phyloP scores from a whole-genome alignment of 805 yeast genomes.

The Priceomyces fermenticarens region DNA sequence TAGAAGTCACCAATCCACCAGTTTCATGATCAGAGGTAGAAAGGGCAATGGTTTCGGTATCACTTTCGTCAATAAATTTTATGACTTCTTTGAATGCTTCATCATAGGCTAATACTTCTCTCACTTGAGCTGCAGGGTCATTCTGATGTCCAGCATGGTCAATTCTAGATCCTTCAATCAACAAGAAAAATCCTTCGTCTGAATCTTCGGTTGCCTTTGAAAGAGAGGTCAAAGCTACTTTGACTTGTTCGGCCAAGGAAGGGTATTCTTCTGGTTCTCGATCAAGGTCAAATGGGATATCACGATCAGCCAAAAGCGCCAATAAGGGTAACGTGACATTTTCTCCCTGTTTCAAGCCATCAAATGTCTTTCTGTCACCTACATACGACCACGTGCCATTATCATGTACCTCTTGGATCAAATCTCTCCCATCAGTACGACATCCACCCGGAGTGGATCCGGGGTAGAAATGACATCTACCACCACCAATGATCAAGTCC shows the following conservation, averaged over 20 bases:
- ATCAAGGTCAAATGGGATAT: conserved; percentile 85
- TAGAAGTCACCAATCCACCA: conserved; percentile 87
- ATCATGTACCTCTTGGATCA: conserved; percentile 58
- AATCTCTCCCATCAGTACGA: conserved; percentile 66
- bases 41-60: conserved; percentile 72
- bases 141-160: conserved; percentile 95
- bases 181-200: conserved; percentile 79
- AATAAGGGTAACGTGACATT: conserved; percentile 74
- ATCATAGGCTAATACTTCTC: conserved; percentile 86
- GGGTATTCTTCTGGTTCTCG: conserved; percentile 62
- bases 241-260: conserved; percentile 73
- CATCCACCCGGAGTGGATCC: conserved; percentile 51
- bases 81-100: conserved; percentile 73
- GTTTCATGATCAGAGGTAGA: conserved; percentile 95
- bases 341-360: conserved; percentile 48
- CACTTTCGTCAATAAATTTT: conserved; percentile 64
- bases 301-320: conserved; percentile 69
- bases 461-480: conserved; percentile 79
- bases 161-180: conserved; percentile 90
- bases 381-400: conserved; percentile 62
- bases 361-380: conserved; percentile 58
- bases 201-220: conserved; percentile 64
- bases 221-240: conserved; percentile 69
- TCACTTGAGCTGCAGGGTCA: conserved; percentile 92
- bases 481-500: conserved; percentile 89